These are phyloP conservation scores for Neonectria magnoliae DNA, from an alignment of 2,329 filamentous ascomycete genomes.

Conservation along the genomic window DNA sequence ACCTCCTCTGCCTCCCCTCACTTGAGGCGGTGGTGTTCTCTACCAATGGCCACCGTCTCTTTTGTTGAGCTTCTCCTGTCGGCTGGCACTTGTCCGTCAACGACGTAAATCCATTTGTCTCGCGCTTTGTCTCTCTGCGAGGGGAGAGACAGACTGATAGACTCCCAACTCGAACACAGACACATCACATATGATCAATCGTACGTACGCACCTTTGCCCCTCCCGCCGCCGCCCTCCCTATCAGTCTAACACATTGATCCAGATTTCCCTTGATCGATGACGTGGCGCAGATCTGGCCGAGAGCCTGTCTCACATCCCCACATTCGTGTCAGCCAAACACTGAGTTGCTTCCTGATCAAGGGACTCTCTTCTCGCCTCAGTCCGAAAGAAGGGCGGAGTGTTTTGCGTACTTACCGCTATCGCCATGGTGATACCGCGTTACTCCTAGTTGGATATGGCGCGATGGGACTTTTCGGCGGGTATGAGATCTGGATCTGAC, in stretches of 20 bases:
- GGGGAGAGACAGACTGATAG: neutral
- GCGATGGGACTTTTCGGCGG: conserved; percentile 8
- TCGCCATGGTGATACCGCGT: conserved; percentile 34
- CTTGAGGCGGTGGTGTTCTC: neutral
- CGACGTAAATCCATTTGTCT: no score
- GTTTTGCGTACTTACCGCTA: conserved; percentile 35
- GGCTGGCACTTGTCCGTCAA: neutral
- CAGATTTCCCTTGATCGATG: conserved; percentile 81
- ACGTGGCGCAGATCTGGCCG: conserved; percentile 89
- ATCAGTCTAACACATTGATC: conserved; percentile 79
- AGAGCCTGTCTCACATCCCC: conserved; percentile 69
- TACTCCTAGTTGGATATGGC: conserved; percentile 7
- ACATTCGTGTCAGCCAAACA: conserved; percentile 17
- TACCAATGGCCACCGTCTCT: neutral
- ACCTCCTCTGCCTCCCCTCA: neutral
- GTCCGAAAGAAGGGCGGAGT: conserved; percentile 11
- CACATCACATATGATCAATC: conserved; percentile 5
- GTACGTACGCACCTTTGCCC: conserved; percentile 75
- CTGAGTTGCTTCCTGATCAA: neutral
- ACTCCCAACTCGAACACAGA: neutral
- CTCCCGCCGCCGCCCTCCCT: conserved; percentile 75
- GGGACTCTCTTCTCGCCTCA: neutral
- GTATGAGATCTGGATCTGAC: conserved; percentile 21
- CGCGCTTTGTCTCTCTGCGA: no score
- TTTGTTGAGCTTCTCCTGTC: neutral